Evolutionary conservation across 1,139 yeast genomes (phyloP), one percentile per base, ranked within the genome.

Genomic region (Hemisphaericaspora xylanilytica): DNA sequence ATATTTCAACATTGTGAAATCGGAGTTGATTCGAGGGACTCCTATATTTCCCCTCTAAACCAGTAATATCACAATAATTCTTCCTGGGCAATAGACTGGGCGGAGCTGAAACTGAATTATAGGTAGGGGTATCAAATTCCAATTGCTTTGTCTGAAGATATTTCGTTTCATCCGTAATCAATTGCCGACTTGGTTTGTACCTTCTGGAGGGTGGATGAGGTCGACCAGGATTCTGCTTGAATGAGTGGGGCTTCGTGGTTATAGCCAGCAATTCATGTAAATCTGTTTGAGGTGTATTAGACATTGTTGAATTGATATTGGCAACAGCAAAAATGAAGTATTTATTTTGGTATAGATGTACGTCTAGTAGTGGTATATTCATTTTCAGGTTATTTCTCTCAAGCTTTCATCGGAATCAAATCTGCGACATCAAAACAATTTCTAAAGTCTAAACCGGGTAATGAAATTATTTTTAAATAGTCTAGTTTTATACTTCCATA

Each of bases 51-150:
- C 90, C 94, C 39, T 80, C 83, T 18, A 92, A 68, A 0, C 98
- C 98, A 0, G 98, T 92, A 37, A 92, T 81, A 59, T 92, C 98
- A 64, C 98, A 92, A 65, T 89, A 92, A 52, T 81, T 83, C 63
- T 85, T 87, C 15, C 72, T 68, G 0, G 97, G 97, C 49, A 70
- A 74, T 48, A 90, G 63, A 5, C 95, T 84, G 0, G 98, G 98
- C 2, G 97, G 96, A 0, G 97, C 95, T 25, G 78, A 79, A 7
- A 90, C 67, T 14, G 81, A 74, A 36, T 75, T 69, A 56, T 77
- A 82, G 0, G 87, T 81, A 5, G 84, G 72, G 2, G 77, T 70
- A 41, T 74, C 73, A 41, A 67, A 62, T 33, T 66, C 65, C 38
- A 70, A 49, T 50, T 63, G 63, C 47, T 67, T 61, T 41, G 73